Base-by-base conservation (phyloP, 192 early-diverging fungal genomes). In the Backusella mclennaniae region DNA sequence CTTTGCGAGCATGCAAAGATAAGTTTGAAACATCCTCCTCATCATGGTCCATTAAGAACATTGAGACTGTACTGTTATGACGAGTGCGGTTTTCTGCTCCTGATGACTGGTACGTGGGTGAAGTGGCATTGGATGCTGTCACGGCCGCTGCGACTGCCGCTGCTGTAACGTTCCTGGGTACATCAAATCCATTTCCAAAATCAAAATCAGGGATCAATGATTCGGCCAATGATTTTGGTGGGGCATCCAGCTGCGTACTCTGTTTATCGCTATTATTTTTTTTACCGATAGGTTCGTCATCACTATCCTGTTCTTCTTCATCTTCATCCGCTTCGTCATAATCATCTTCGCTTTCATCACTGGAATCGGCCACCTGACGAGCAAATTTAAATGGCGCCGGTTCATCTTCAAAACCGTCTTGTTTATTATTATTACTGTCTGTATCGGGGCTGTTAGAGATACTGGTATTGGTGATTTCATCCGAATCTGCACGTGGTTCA, bases 261-360 rank as follows among this genome's bases (percentile, higher is more conserved):
- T 49, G 46, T 49, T 63, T 63, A 29, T 63, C 56, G 11, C 19
- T 11, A 21, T n/a, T 23, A 19, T 53, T 72, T 17, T 33, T 73
- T 71, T 80, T 80, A 23, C 69, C 70, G 41, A 80, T 80, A 14
- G 76, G 73, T 31, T 82, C 80, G 75, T 82, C 80, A 15, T 82
- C 80, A 35, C 76, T 78, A 26, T 82, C 80, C 6, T 75, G 53
- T 21, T 81, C 80, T 31, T 81, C 75, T 7, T 82, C 75, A 33
- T 73, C 69, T 66, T 75, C 72, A 19, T 80, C 79, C 5, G 70
- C 69, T 39, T 80, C 79, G n/a, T 76, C 76, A n/a, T 71, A 66
- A n/a, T 75, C 73, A 41, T 82, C 74, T n/a, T 78, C 80, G 46
- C 80, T 82, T 75, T 82, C 80, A 72, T 78, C 80, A 71, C 80